phyloP scores from a whole-genome alignment of 2,329 filamentous ascomycete genomes.

The Metarhizium brunneum region DNA sequence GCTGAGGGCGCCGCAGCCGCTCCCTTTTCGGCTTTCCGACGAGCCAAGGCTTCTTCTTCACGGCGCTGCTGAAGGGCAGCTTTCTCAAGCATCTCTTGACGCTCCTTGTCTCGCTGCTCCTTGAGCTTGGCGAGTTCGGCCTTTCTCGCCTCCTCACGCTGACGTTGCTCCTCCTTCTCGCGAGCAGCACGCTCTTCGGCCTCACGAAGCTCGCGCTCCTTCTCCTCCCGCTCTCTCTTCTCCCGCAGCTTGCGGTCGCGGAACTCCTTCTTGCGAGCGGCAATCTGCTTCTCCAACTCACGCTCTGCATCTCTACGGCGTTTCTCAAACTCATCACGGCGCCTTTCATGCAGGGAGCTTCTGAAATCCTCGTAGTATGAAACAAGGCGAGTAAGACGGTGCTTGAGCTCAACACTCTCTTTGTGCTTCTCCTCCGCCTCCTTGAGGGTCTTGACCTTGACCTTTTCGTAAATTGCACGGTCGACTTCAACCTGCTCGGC shows the following conservation, averaged over 20 bases:
- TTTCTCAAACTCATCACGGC: constrained; percentile 92
- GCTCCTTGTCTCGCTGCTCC: constrained; percentile 56
- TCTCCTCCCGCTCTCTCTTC: constrained; percentile 76
- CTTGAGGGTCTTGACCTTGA: constrained; percentile 66
- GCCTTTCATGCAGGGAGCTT: constrained; percentile 71
- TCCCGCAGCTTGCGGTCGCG: constrained; percentile 75
- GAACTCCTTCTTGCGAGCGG: constrained; percentile 77
- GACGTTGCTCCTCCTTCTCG: constrained; percentile 80
- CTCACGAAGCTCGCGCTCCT: constrained; percentile 67
- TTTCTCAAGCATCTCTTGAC: constrained; percentile 58
- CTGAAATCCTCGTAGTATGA: constrained; percentile 79
- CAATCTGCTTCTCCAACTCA: constrained; percentile 88
- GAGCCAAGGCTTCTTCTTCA: constrained; percentile 80
- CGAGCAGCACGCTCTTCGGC: constrained; percentile 73
- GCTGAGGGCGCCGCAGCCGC: constrained; percentile 17
- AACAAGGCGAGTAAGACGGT: constrained; percentile 78
- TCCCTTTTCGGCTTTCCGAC: constrained; percentile 58
- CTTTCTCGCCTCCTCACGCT: constrained; percentile 71
- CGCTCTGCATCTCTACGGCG: constrained; percentile 84
- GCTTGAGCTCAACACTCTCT: constrained; percentile 86
- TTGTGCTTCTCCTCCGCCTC: constrained; percentile 84
- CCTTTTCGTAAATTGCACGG: constrained; percentile 67
- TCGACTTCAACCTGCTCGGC: constrained; percentile 73
- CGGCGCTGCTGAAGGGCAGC: constrained; percentile 65
- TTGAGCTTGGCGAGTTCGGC: constrained; percentile 58